Evolutionary conservation across 106 monocot species (phyloP), one percentile per base, ranked within the genome.

Genomic region (Allium fistulosum): DNA sequence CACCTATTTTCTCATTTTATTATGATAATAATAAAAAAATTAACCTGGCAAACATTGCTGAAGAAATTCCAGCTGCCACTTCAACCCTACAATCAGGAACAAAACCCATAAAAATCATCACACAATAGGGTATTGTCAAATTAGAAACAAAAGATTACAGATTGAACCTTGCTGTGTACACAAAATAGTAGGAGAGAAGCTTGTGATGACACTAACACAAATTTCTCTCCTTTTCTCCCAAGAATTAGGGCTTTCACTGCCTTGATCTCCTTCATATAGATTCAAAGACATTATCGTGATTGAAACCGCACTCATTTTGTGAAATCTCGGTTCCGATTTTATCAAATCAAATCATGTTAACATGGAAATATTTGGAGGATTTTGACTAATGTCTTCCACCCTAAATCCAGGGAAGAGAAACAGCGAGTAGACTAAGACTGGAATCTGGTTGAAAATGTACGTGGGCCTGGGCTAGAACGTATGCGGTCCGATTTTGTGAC

Each of bases 111-210:
- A 55, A 55, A 12, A 55, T 11, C 53, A 37, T 37, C 37, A 37
- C 37, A 37, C 37, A 37, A 37, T 37, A 37, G 5, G 37, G 37
- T 37, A 2, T 37, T 37, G 37, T 37, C 37, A 37, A 64, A 74
- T 59, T 49, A 66, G 27, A 48, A 75, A 26, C 68, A 75, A 26
- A 65, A 47, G 10, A 15, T 45, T 26, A 26, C 9, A 48, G 48
- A 65, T 27, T 28, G 48, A 51, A 90, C 95, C 95, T 96, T 96
- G 95, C 77, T 96, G 95, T 4, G 96, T 97, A 75, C 96, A 97
- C 26, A 97, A 82, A 52, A 97, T 87, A 48, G 88, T 82, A 11
- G 96, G 96, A 48, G 92, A 92, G 72, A 92, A 92, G 74, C 77
- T 97, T 48, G 96, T 80, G 82, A 97, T 87, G 63, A 97, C 92